Evolutionary conservation across 768 basidiomycete genomes (phyloP).

Genomic region (Plicaturopsis crispa): DNA sequence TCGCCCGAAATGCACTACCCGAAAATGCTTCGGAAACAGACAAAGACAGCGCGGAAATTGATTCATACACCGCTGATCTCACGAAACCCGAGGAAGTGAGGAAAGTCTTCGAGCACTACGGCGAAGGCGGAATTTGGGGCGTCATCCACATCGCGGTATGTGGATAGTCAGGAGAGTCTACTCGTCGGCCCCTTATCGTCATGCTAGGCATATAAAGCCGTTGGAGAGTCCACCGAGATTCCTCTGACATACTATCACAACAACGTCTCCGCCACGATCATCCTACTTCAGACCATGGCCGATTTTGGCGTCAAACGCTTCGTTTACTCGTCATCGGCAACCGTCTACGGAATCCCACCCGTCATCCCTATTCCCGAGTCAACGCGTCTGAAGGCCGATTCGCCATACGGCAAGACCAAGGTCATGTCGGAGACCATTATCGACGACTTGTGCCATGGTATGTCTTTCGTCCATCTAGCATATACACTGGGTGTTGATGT

Average conservation of each 20-base stretch:
- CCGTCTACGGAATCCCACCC: slow-evolving; percentile 94
- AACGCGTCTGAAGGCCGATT: slow-evolving; percentile 80
- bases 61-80: slow-evolving; percentile 65
- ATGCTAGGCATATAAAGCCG: slow-evolving; percentile 90
- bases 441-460: slow-evolving; percentile 78
- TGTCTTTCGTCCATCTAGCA: slow-evolving; percentile 18
- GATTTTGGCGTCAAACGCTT: slow-evolving; percentile 79
- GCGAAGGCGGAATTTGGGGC: slow-evolving; percentile 91
- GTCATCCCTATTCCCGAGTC: slow-evolving; percentile 91
- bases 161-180: neutral
- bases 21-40: slow-evolving; percentile 58
- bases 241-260: slow-evolving; percentile 91
- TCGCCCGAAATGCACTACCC: slow-evolving; percentile 71
- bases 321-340: slow-evolving; percentile 97
- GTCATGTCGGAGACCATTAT: slow-evolving; percentile 89
- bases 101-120: slow-evolving; percentile 76
- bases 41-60: slow-evolving; percentile 65
- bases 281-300: slow-evolving; percentile 79
- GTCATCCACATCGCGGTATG: slow-evolving; percentile 88
- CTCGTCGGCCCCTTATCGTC: neutral
- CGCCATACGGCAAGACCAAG: slow-evolving; percentile 95
- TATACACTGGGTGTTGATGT: slow-evolving; percentile 6
- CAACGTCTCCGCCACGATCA: slow-evolving; percentile 87
- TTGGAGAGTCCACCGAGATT: slow-evolving; percentile 92
- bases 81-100: slow-evolving; percentile 65